phyloP scores from a whole-genome alignment of 108 stramenopile genomes.

The Skeletonema marinoi region DNA sequence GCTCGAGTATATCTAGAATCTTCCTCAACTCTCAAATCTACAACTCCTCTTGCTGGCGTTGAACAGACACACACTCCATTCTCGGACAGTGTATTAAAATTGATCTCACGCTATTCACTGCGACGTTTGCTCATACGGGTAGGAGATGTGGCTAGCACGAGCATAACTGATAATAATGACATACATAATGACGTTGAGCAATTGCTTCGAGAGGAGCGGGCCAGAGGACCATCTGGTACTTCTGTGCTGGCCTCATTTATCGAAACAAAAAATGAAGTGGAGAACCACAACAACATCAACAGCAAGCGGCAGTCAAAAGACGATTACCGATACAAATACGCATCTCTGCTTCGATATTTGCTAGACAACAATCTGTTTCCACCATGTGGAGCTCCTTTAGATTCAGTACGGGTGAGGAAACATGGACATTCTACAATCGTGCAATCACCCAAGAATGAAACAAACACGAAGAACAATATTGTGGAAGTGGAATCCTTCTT shows the following conservation, averaged over 20 bases:
- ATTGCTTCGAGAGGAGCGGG: conserved; percentile 18
- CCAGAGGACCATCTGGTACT: conserved; percentile 27
- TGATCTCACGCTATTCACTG: conserved; percentile 33
- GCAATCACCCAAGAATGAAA: conserved; percentile 7
- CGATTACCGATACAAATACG: conserved; percentile 22
- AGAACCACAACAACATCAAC: neutral
- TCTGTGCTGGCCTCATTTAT: conserved; percentile 23
- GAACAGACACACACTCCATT: conserved; percentile 29
- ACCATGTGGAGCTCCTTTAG: conserved; percentile 44
- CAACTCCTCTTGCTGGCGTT: conserved; percentile 22
- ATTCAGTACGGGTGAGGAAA: conserved; percentile 44
- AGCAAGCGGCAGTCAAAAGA: conserved; percentile 1
- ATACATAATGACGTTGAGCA: neutral
- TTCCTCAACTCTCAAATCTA: conserved; percentile 28
- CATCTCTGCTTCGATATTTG: conserved; percentile 41
- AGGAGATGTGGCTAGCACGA: conserved; percentile 34
- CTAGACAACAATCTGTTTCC: conserved; percentile 37
- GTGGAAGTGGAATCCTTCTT: conserved; percentile 40
- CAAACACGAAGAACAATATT: neutral
- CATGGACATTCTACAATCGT: conserved; percentile 43
- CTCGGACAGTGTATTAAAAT: conserved; percentile 20
- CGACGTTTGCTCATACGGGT: conserved; percentile 28
- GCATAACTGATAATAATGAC: neutral
- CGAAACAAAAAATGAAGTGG: neutral
- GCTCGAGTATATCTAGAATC: conserved; percentile 39